A percentile compares a stretch with the other conserved stretches of the same genome.
Conservation (phyloP, 1,284 basidiomycete species). For the Mycosarcoma mackinlayi region DNA sequence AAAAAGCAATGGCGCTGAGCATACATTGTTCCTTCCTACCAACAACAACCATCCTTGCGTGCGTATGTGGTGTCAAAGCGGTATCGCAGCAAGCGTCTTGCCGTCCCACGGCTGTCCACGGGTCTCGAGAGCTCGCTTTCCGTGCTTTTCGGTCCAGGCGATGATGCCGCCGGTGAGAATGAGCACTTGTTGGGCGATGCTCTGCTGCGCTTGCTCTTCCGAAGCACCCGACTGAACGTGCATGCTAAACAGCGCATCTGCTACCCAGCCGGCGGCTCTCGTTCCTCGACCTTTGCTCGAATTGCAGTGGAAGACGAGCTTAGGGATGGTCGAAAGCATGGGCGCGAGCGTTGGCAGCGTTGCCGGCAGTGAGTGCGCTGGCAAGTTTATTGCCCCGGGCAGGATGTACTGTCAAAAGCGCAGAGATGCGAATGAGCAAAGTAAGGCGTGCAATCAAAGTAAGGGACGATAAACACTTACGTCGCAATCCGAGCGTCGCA, state of each 20-base stretch:
- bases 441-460: no score
- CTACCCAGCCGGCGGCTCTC: conserved; percentile 64
- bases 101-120: conserved; percentile 45
- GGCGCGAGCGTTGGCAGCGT: conserved; percentile 59
- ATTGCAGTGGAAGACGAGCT: conserved; percentile 67
- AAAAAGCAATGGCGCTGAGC: background rate
- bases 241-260: conserved; percentile 53
- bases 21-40: no score
- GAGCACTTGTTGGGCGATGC: conserved; percentile 39
- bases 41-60: background rate
- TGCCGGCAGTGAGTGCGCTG: conserved; percentile 68
- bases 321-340: conserved; percentile 58
- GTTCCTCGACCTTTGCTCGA: conserved; percentile 61
- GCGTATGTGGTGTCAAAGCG: conserved; percentile 26
- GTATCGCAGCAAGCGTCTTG: conserved; percentile 30
- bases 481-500: conserved; percentile 54
- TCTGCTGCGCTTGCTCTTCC: conserved; percentile 16
- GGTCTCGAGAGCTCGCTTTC: conserved; percentile 30
- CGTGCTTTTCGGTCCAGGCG: conserved; percentile 50
- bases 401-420: conserved; percentile 53
- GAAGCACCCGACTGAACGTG: conserved; percentile 14
- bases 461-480: conserved; percentile 21
- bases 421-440: no score
- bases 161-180: conserved; percentile 64
- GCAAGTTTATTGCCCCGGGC: conserved; percentile 67